These are phyloP conservation scores for Neurospora sublineolata DNA, from an alignment of 495 filamentous ascomycete genomes.

Conservation along the genomic window DNA sequence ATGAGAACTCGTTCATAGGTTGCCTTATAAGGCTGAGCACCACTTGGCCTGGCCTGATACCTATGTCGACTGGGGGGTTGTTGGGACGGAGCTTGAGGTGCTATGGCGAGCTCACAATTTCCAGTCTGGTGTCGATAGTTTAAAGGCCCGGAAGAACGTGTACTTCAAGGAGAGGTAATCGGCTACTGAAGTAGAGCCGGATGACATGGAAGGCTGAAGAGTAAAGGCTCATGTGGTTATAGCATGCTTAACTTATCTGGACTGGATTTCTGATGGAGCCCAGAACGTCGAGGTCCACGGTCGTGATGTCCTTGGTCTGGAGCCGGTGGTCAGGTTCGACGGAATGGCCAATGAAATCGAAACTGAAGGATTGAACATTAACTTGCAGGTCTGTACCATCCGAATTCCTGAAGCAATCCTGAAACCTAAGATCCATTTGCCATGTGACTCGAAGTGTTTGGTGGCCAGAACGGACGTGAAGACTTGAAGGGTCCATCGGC, in stretches of 20 bases:
- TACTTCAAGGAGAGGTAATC: neutral
- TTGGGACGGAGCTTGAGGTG: neutral
- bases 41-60: neutral
- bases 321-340: neutral
- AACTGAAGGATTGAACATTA: neutral
- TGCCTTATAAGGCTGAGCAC: neutral
- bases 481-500: neutral
- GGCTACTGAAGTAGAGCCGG: neutral
- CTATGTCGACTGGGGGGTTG: neutral
- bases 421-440: conserved; percentile 15
- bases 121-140: neutral
- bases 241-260: neutral
- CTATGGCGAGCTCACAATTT: neutral
- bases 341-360: neutral
- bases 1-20: neutral
- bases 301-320: neutral
- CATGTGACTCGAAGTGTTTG: neutral
- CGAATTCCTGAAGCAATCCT: conserved; percentile 22
- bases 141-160: neutral
- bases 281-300: neutral
- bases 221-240: neutral
- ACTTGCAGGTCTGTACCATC: neutral
- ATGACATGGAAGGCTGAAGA: neutral
- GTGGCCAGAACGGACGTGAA: neutral
- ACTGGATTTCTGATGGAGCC: neutral